Evolutionary conservation across 805 yeast species (phyloP), one percentile per base, ranked within the genome.

Genomic region (Wickerhamiella qilinensis): DNA sequence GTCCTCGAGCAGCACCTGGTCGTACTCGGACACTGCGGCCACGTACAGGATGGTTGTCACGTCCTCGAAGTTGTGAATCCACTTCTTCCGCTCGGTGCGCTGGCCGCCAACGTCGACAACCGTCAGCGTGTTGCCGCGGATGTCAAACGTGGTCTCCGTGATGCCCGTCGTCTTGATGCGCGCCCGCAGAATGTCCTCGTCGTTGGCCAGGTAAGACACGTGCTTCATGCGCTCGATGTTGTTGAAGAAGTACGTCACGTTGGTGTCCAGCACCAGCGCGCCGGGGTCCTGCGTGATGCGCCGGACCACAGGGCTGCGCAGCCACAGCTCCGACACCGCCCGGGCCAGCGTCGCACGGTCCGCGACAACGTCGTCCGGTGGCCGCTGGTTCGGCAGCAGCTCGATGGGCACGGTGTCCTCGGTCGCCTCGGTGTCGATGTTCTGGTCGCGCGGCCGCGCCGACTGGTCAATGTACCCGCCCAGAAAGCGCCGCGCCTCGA

Each of bases 51-150:
- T 78, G 3, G 93, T 81, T 1, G 94, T 79, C 36, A 88, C 81
- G 44, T 80, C 83, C 52, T 86, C 91, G 58, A 91, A 91, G 54
- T 94, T 83, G 59, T 91, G 93, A 44, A 91, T 85, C 98, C 98
- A 91, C 58, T 91, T 88, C 53, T 81, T 82, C 38, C 98, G 75
- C 62, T 91, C 98, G 3, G 93, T 75, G 50, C 98, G 67, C 59
- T 91, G 98, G 1, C 98, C 98, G 38, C 98, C 98, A 3, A 95
- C 97, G 64, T 91, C 98, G 33, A 85, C 62, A 31, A 91, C 82
- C 51, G 74, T 75, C 55, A 86, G 77, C 46, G 67, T 71, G 35
- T 74, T 68, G 2, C 73, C 67, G 36, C 64, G 64, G 43, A 88
- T 73, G 40, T 67, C 65, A 60, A 91, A 86, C 39, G 67, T 70